Percentiles rank a stretch among this genome's conserved stretches.
phyloP scores from a whole-genome alignment of 495 filamentous ascomycete species.

The Penicillium alfredii region DNA sequence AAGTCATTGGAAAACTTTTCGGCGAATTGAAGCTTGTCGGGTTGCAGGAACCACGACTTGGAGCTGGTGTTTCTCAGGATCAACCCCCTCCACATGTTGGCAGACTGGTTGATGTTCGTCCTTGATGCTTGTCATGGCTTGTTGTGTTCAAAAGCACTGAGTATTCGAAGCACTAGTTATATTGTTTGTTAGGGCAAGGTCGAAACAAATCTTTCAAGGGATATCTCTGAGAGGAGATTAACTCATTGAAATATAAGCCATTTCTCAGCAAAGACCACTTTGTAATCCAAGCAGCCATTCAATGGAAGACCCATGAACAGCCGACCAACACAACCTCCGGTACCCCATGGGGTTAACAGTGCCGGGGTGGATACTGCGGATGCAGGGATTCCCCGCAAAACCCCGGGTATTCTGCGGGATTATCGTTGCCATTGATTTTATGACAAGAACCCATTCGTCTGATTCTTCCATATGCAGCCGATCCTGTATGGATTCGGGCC shows the following conservation, averaged over 20 bases:
- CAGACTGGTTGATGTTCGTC: background rate
- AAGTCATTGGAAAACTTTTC: constrained; percentile 7
- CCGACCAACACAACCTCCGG: constrained; percentile 3
- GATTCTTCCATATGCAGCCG: too few relatives aligned
- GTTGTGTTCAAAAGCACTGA: background rate
- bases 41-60: constrained; percentile 2
- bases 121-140: constrained; percentile 1
- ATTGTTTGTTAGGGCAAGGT: too few relatives aligned
- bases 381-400: constrained; percentile 3
- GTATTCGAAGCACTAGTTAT: too few relatives aligned
- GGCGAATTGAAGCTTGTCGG: constrained; percentile 12
- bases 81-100: constrained; percentile 6
- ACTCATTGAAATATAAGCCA: too few relatives aligned
- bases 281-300: background rate
- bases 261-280: too few relatives aligned
- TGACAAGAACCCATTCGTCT: too few relatives aligned
- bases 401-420: background rate
- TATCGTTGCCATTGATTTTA: background rate
- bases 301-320: background rate
- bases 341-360: constrained; percentile 3
- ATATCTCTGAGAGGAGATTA: too few relatives aligned
- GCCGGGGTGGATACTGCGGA: too few relatives aligned
- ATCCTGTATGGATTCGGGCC: too few relatives aligned
- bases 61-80: background rate
- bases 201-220: too few relatives aligned